Base-by-base conservation (phyloP, 2,329 filamentous ascomycete genomes). In the Diaporthe eres region DNA sequence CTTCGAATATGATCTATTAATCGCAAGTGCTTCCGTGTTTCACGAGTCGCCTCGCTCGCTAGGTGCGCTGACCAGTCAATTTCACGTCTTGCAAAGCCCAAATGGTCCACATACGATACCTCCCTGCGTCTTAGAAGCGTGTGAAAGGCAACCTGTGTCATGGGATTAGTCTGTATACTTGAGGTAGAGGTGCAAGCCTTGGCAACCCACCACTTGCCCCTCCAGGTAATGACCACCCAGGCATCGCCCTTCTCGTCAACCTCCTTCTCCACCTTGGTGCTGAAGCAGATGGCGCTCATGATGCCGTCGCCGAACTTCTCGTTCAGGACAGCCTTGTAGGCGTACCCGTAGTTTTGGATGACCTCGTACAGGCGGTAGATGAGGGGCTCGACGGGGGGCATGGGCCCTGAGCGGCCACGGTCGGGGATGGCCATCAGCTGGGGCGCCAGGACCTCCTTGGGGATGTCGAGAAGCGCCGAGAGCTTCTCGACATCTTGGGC, bases 221-320 rank as follows among this genome's bases (percentile, higher is more conserved):
- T 91, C 80, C 96, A 81, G 3, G 94, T 96, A 79, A 98, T 97
- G 79, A 95, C 92, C 5, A 94, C 95, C 95, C 95, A 98, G 9
- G 93, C 88, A 72, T 91, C 90, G 5, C 95, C 96, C 80, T 94
- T 91, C 77, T 94, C 92, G 83, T 98, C 96, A 1, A 93, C 92
- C 90, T 98, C 96, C 90, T 97, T 98, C 84, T 98, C 95, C 3
- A 98, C 94, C 82, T 95, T 95, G 0, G 95, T 98, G 71, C 92
- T 94, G 84, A 98, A 98, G 22, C 92, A 92, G 82, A 98, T 98
- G 1, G 96, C 96, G 82, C 95, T 98, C 96, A 98, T 98, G 82
- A 98, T 98, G 1, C 96, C 96, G 82, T 96, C 94, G 0, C 94
- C 94, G 82, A 95, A 95, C 88, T 98, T 98, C 90, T 98, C 96